Conservation (phyloP, 2,329 filamentous ascomycete species). For the Cytospora piceae region DNA sequence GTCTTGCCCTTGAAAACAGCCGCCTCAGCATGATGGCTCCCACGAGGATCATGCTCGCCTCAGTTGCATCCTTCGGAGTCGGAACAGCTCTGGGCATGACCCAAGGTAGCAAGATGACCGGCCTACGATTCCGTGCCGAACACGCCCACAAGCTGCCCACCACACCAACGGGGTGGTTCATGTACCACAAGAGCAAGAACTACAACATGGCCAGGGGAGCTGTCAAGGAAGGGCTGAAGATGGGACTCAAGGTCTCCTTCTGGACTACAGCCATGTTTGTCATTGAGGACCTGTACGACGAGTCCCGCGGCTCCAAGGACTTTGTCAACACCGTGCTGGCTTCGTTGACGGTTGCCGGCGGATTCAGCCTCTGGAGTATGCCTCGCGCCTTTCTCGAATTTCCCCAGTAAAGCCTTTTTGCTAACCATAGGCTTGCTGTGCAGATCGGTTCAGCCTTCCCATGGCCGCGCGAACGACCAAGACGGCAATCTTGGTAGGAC, state of each 20-base stretch:
- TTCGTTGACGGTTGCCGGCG: slow-evolving; percentile 80
- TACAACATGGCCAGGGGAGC: slow-evolving; percentile 82
- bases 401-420: slow-evolving; percentile 14
- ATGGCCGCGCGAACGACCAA: slow-evolving; percentile 78
- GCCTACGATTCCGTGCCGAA: slow-evolving; percentile 88
- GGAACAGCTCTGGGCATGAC: slow-evolving; percentile 72
- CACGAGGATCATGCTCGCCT: slow-evolving; percentile 60
- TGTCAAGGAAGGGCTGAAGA: slow-evolving; percentile 75
- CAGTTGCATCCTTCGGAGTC: slow-evolving; percentile 65
- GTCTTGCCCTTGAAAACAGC: slow-evolving; percentile 21
- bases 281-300: slow-evolving; percentile 84
- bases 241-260: slow-evolving; percentile 70
- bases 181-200: slow-evolving; percentile 99
- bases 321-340: slow-evolving; percentile 81
- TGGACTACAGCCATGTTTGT: slow-evolving; percentile 79
- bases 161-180: slow-evolving; percentile 85
- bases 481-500: slow-evolving; percentile 76
- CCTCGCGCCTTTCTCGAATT: slow-evolving; percentile 31
- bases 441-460: slow-evolving; percentile 79
- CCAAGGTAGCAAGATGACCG: slow-evolving; percentile 73
- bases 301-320: slow-evolving; percentile 70
- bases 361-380: slow-evolving; percentile 86
- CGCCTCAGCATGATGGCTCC: slow-evolving; percentile 26
- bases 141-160: slow-evolving; percentile 92
- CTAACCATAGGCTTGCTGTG: slow-evolving; percentile 17